Conservation (phyloP, 495 filamentous ascomycete species). For the Penicillium paxilli region DNA sequence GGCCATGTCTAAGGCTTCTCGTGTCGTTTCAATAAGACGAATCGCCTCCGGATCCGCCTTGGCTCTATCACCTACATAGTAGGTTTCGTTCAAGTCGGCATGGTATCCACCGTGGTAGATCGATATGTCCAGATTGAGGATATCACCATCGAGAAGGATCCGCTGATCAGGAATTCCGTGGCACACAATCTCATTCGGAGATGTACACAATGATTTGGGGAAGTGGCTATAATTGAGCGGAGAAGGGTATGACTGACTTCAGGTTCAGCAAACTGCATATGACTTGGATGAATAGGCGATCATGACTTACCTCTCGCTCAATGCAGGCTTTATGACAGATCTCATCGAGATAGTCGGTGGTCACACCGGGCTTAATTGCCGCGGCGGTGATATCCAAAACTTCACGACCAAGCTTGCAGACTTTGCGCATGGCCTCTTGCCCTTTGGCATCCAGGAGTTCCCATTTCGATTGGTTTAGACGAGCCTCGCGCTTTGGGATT, state of each 20-base stretch:
- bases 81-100: conserved; percentile 73
- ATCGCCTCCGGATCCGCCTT: conserved; percentile 64
- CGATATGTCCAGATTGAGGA: conserved; percentile 71
- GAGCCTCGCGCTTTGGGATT: conserved; percentile 63
- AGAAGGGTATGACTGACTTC: conserved; percentile 73
- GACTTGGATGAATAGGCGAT: not conserved
- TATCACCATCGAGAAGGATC: conserved; percentile 67
- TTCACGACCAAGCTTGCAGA: conserved; percentile 71
- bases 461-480: conserved; percentile 61
- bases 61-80: conserved; percentile 70
- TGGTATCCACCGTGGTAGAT: conserved; percentile 72
- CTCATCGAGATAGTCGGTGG: conserved; percentile 81
- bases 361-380: conserved; percentile 68
- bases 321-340: conserved; percentile 79
- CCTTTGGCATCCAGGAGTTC: conserved; percentile 63
- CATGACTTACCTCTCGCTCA: conserved; percentile 64
- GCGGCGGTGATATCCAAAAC: conserved; percentile 78
- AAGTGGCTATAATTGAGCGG: conserved; percentile 82
- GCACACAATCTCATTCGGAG: conserved; percentile 78
- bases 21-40: conserved; percentile 63
- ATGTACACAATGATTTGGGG: conserved; percentile 84
- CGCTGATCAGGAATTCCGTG: conserved; percentile 72
- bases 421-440: conserved; percentile 75
- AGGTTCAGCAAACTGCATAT: conserved; percentile 3
- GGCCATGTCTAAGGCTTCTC: conserved; percentile 64